Evolutionary conservation across 1,139 yeast genomes (phyloP).

Genomic region (Cylindricascospora bacillispora): DNA sequence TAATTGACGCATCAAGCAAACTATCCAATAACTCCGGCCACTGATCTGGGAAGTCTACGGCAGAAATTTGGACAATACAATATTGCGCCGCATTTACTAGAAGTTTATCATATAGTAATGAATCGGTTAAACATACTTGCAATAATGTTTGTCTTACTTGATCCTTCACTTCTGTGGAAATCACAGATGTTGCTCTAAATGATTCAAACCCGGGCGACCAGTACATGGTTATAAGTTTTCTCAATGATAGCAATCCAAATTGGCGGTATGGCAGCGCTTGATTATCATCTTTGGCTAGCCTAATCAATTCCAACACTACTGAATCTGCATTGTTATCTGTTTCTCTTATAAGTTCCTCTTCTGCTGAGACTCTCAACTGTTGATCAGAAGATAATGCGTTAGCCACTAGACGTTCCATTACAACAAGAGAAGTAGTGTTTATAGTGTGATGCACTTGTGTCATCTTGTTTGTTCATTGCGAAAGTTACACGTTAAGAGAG

Average conservation of each 20-base stretch:
- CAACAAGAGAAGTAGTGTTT: no score
- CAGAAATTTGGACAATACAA: constrained; percentile 72
- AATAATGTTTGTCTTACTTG: constrained; percentile 40
- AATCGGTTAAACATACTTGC: constrained; percentile 36
- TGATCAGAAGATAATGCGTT: constrained; percentile 27
- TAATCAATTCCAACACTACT: constrained; percentile 19
- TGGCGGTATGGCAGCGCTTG: constrained; percentile 33
- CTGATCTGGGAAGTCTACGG: constrained; percentile 88
- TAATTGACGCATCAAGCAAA: constrained; percentile 32
- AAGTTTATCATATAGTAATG: constrained; percentile 34
- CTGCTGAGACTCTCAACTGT: constrained; percentile 24
- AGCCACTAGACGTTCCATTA: no score
- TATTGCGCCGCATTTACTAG: constrained; percentile 58
- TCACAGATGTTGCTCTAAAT: constrained; percentile 50
- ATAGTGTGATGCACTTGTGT: no score
- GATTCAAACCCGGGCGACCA: constrained; percentile 86
- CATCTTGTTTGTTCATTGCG: no score
- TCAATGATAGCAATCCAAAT: constrained; percentile 55
- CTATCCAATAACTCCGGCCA: constrained; percentile 66
- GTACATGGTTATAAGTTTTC: constrained; percentile 53
- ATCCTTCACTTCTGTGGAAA: constrained; percentile 34
- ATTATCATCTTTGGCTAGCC: constrained; percentile 14
- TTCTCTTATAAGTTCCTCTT: constrained; percentile 16
- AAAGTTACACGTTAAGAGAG: no score
- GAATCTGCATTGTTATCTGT: constrained; percentile 25